Conservation (phyloP, 176 grass and related monocot species). For the Saccharum spontaneum region DNA sequence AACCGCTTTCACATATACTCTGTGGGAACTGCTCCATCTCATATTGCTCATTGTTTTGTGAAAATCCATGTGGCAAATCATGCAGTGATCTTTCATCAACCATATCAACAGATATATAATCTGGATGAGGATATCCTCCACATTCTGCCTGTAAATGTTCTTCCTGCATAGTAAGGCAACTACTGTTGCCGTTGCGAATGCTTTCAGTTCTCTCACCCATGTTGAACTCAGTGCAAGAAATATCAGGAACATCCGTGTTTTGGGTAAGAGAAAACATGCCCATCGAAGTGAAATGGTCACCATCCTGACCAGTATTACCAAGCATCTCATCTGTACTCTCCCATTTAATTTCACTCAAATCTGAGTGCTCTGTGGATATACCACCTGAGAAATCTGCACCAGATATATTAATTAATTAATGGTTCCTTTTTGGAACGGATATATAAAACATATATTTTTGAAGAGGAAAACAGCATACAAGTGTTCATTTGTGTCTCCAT, state of each 20-base stretch:
- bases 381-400: slow-evolving; percentile 44
- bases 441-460: not conserved
- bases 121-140: slow-evolving; percentile 27
- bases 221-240: slow-evolving; percentile 36
- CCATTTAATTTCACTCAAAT: slow-evolving; percentile 46
- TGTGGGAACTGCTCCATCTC: slow-evolving; percentile 41
- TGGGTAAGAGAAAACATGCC: slow-evolving; percentile 25
- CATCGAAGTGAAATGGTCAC: slow-evolving; percentile 34
- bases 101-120: slow-evolving; percentile 39
- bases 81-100: slow-evolving; percentile 24
- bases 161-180: slow-evolving; percentile 48
- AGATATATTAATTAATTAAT: slow-evolving; percentile 37
- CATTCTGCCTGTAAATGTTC: slow-evolving; percentile 30
- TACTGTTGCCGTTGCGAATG: slow-evolving; percentile 47
- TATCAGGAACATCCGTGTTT: slow-evolving; percentile 36
- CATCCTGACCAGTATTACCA: slow-evolving; percentile 36
- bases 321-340: slow-evolving; percentile 31
- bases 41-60: slow-evolving; percentile 43
- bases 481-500: slow-evolving; percentile 35
- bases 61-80: slow-evolving; percentile 33
- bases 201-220: slow-evolving; percentile 39
- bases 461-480: slow-evolving; percentile 30
- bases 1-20: slow-evolving; percentile 51
- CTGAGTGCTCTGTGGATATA: slow-evolving; percentile 42
- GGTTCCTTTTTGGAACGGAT: not conserved